Evolutionary conservation across 495 filamentous ascomycete species (phyloP).

Genomic region (Aspergillus nidulans): DNA sequence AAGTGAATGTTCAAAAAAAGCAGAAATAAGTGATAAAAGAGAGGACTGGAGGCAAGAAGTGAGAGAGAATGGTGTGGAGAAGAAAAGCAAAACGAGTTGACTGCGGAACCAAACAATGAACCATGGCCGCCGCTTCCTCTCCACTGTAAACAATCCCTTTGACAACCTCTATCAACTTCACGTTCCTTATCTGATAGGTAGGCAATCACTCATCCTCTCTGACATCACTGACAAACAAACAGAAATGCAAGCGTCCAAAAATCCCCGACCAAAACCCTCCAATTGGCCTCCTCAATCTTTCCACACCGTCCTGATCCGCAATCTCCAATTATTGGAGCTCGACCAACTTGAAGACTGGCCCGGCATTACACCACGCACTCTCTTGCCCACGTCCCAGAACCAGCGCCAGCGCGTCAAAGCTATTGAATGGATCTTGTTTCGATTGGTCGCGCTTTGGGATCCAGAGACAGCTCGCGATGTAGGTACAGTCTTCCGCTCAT

Average conservation of each 20-base stretch:
- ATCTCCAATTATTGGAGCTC: constrained; percentile 73
- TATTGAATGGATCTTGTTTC: constrained; percentile 81
- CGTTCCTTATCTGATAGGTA: not conserved
- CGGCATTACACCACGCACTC: constrained; percentile 55
- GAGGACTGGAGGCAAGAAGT: not conserved
- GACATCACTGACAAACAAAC: constrained; percentile 4
- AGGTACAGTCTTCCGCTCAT: constrained; percentile 6
- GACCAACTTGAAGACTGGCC: constrained; percentile 77
- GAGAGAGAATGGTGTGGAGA: not conserved
- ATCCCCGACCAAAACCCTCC: constrained; percentile 30
- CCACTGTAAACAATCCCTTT: constrained; percentile 4
- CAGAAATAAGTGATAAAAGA: not conserved
- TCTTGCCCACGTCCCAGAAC: constrained; percentile 64
- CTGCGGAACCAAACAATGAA: constrained; percentile 9
- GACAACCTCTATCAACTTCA: not conserved
- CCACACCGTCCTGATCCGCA: constrained; percentile 69
- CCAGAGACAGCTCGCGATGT: constrained; percentile 66
- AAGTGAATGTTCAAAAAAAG: constrained; percentile 4
- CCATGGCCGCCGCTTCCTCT: not conserved
- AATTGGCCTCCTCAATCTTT: constrained; percentile 46
- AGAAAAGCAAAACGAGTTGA: constrained; percentile 9
- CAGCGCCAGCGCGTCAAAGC: constrained; percentile 73
- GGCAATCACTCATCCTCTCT: not conserved
- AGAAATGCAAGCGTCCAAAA: constrained; percentile 32
- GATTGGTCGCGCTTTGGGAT: constrained; percentile 79